Evolutionary conservation across 495 filamentous ascomycete genomes (phyloP).

Genomic region (Aspergillus baeticus): DNA sequence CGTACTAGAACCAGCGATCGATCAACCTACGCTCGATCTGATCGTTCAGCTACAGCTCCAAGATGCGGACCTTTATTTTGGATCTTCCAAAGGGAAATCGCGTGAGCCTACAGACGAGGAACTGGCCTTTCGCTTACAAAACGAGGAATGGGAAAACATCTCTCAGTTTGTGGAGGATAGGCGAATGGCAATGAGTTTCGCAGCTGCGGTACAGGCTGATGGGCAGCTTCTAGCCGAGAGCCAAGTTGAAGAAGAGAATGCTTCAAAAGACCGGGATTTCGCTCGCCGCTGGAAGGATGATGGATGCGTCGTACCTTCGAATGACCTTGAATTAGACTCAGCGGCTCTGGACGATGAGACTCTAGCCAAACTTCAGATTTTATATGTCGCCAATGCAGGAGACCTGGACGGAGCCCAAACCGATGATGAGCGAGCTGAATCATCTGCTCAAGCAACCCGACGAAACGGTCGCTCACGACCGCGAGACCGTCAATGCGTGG

Average conservation of each 20-base stretch:
- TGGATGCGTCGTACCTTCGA: neutral
- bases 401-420: neutral
- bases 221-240: constrained; percentile 1
- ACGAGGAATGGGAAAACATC: constrained; percentile 7
- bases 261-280: constrained; percentile 1
- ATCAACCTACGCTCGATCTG: constrained; percentile 1
- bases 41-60: constrained; percentile 7
- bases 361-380: constrained; percentile 5
- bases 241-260: constrained; percentile 4
- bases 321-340: neutral
- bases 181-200: constrained; percentile 11
- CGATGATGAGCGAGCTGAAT: neutral
- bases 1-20: constrained; percentile 2
- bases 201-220: constrained; percentile 9
- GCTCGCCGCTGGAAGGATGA: constrained; percentile 1
- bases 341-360: constrained; percentile 7
- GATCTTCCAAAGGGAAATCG: constrained; percentile 11
- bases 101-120: constrained; percentile 15
- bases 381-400: neutral
- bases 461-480: too few species aligned
- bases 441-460: too few species aligned
- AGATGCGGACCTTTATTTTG: constrained; percentile 10
- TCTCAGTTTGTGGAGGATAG: constrained; percentile 1
- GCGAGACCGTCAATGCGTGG: constrained; percentile 10
- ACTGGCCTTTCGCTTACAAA: constrained; percentile 12